Evolutionary conservation across 2,329 filamentous ascomycete species (phyloP).

Genomic region (Cladosporium sphaerospermum): DNA sequence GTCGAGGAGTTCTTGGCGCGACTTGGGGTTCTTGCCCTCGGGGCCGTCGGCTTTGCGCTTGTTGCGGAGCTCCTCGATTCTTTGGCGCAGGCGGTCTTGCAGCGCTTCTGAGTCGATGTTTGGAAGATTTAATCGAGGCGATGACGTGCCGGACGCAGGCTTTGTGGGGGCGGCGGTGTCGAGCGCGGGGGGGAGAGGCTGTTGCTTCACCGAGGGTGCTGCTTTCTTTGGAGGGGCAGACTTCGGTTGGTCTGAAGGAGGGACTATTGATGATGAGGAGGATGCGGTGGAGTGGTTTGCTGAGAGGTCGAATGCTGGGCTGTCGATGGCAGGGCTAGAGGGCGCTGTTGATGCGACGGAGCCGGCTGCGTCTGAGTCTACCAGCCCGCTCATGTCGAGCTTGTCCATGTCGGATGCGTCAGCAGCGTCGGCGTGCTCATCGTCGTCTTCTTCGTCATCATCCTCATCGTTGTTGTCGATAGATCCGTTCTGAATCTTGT

Average conservation of each 20-base stretch:
- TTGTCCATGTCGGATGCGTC: conserved; percentile 23
- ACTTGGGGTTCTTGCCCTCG: conserved; percentile 74
- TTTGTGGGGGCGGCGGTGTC: conserved; percentile 2
- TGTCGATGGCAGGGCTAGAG: conserved; percentile 32
- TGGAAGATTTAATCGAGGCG: conserved; percentile 33
- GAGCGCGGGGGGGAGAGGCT: conserved; percentile 1
- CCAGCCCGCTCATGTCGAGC: conserved; percentile 29
- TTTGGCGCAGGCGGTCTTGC: conserved; percentile 70
- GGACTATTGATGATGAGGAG: conserved; percentile 41
- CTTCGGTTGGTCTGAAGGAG: conserved; percentile 25
- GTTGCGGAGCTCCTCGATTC: conserved; percentile 77
- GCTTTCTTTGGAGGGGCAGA: conserved; percentile 14
- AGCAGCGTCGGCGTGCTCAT: conserved; percentile 20
- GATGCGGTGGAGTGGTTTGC: conserved; percentile 37
- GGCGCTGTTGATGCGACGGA: conserved; percentile 32
- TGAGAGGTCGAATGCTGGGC: conserved; percentile 36
- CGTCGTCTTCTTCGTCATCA: conserved; percentile 18
- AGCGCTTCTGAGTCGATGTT: conserved; percentile 69
- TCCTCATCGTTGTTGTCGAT: conserved; percentile 14
- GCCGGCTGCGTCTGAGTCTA: conserved; percentile 17
- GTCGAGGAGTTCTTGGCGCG: conserved; percentile 87
- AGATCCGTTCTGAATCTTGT: conserved; percentile 28
- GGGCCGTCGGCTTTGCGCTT: conserved; percentile 80
- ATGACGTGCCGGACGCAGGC: conserved; percentile 23
- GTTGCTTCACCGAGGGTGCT: conserved; percentile 12